Conservation (phyloP, 192 early-diverging fungal species). For the Rhizophagus sp. region DNA sequence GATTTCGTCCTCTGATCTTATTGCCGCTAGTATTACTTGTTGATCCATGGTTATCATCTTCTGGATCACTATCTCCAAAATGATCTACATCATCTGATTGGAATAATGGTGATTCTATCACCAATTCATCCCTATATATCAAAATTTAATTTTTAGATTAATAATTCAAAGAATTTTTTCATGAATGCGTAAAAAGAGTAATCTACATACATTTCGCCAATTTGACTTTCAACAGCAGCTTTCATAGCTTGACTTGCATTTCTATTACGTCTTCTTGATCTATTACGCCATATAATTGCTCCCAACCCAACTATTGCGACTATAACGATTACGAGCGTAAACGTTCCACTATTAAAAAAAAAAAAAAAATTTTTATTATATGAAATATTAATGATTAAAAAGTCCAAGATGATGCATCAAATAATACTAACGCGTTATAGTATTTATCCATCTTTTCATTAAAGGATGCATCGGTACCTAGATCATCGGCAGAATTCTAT, state of each 20-base stretch:
- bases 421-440: constrained; percentile 31
- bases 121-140: constrained; percentile 48
- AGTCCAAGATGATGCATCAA: not conserved
- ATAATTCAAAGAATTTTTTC: not conserved
- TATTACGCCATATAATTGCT: constrained; percentile 36
- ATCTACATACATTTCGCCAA: constrained; percentile 34
- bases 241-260: constrained; percentile 24
- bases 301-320: constrained; percentile 29
- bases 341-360: constrained; percentile 35
- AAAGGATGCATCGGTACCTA: not conserved
- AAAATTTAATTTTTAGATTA: not conserved
- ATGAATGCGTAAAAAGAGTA: not conserved
- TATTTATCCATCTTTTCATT: constrained; percentile 35
- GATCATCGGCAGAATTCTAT: not conserved
- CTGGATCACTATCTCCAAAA: constrained; percentile 42
- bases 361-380: not conserved
- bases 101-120: constrained; percentile 42
- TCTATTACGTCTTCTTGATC: constrained; percentile 22
- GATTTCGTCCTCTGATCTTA: not conserved
- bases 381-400: not conserved
- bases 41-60: constrained; percentile 10
- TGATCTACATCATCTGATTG: constrained; percentile 37
- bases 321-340: constrained; percentile 35
- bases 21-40: not conserved
- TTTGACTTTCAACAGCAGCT: constrained; percentile 35